phyloP scores from a whole-genome alignment of 768 basidiomycete genomes.

The Naematelia encephala region DNA sequence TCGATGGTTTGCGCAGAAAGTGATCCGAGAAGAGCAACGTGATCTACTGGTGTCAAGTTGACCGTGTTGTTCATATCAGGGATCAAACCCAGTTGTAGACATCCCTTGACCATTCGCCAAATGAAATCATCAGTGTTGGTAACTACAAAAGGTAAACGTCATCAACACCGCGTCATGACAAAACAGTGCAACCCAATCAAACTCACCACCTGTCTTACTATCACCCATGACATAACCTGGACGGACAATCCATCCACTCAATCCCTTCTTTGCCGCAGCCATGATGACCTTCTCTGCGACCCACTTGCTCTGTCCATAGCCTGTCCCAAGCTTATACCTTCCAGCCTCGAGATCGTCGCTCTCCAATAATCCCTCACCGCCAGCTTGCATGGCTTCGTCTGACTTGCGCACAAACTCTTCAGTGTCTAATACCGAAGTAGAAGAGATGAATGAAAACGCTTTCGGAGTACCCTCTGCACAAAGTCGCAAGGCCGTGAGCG shows the following conservation, averaged over 20 bases:
- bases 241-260: constrained; percentile 79
- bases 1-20: constrained; percentile 60
- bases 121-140: constrained; percentile 99
- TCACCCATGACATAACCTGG: constrained; percentile 97
- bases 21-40: constrained; percentile 78
- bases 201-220: constrained; percentile 75
- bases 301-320: constrained; percentile 98
- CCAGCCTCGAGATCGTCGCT: constrained; percentile 85
- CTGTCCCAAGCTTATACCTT: constrained; percentile 68
- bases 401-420: constrained; percentile 85
- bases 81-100: constrained; percentile 89
- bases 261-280: constrained; percentile 81
- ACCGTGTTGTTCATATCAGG: constrained; percentile 98
- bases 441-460: constrained; percentile 82
- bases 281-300: constrained; percentile 91
- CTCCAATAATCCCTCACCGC: constrained; percentile 71
- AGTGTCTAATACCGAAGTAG: constrained; percentile 90
- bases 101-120: constrained; percentile 98
- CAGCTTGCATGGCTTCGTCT: constrained; percentile 60
- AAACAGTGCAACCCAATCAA: background rate
- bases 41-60: constrained; percentile 97
- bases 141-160: too few species aligned
- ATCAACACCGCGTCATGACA: too few species aligned
- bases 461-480: constrained; percentile 62
- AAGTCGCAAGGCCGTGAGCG: constrained; percentile 75